Evolutionary conservation across 73 alveolate genomes (phyloP).

Genomic region (Vitrella brassicaformis): DNA sequence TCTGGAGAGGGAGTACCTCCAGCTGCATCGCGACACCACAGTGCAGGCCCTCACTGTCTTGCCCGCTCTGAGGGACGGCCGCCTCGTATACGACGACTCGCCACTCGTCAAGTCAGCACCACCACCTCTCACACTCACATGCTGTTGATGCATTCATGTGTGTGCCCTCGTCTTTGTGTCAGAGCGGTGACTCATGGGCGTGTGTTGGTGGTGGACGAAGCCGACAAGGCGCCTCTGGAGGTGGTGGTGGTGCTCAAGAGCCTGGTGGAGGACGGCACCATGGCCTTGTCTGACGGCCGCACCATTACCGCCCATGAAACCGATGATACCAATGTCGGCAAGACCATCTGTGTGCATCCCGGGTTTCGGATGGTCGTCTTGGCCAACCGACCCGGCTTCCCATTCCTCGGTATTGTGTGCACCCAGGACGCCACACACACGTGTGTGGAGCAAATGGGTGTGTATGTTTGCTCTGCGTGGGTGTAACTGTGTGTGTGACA

Average conservation of each 20-base stretch:
- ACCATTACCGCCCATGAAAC: too few relatives aligned
- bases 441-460: too few relatives aligned
- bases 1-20: constrained; percentile 31
- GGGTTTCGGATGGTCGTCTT: constrained; percentile 26
- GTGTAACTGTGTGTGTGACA: too few relatives aligned
- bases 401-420: constrained; percentile 24
- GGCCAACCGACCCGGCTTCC: constrained; percentile 28
- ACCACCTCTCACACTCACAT: too few relatives aligned
- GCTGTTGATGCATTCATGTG: too few relatives aligned
- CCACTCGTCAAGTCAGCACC: too few relatives aligned
- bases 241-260: constrained; percentile 23
- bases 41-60: constrained; percentile 15
- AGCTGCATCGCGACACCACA: constrained; percentile 36
- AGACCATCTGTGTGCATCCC: too few relatives aligned
- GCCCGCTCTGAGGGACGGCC: neutral
- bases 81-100: constrained; percentile 12
- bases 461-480: too few relatives aligned
- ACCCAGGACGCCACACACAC: too few relatives aligned
- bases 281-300: constrained; percentile 24
- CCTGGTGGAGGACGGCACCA: constrained; percentile 16
- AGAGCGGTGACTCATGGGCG: constrained; percentile 23
- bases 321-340: too few relatives aligned
- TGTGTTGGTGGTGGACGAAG: constrained; percentile 23
- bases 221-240: constrained; percentile 16
- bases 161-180: too few relatives aligned